These are phyloP conservation scores for Lachnellula hyalina DNA, from an alignment of 2,329 filamentous ascomycete genomes.

Conservation along the genomic window DNA sequence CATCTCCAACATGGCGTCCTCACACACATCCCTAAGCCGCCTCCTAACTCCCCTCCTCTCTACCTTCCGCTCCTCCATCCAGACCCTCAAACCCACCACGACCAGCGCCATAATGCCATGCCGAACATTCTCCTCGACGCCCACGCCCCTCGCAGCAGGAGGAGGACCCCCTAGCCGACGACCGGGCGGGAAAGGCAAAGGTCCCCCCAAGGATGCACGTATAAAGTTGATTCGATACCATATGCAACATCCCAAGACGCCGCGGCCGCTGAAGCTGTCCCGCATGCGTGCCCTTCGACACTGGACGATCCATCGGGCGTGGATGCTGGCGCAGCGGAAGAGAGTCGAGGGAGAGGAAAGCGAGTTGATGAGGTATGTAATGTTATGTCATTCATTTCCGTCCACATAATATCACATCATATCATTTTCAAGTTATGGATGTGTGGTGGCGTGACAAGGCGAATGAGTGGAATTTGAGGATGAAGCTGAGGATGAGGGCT, in stretches of 20 bases:
- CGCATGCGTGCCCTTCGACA: conserved; percentile 84
- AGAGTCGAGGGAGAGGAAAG: conserved; percentile 57
- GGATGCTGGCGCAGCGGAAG: conserved; percentile 73
- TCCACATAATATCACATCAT: neutral
- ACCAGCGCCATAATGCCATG: neutral
- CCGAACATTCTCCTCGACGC: conserved; percentile 20
- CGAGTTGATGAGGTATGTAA: conserved; percentile 63
- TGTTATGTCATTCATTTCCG: neutral
- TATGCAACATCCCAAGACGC: conserved; percentile 62
- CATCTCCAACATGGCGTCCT: conserved; percentile 13
- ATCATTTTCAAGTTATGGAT: no score
- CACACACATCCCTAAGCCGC: conserved; percentile 16
- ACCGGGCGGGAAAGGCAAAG: neutral
- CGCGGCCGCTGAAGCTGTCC: conserved; percentile 78
- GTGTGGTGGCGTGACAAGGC: no score
- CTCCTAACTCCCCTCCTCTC: conserved; percentile 26
- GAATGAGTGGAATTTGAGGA: neutral
- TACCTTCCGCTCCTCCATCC: conserved; percentile 13
- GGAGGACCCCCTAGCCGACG: neutral
- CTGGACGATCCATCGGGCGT: conserved; percentile 98
- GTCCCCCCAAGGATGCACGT: conserved; percentile 19
- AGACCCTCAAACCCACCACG: neutral
- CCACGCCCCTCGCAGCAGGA: conserved; percentile 4
- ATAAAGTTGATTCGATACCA: conserved; percentile 63
- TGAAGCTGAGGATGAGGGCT: neutral